Evolutionary conservation across 2,329 filamentous ascomycete genomes (phyloP), one percentile per base, ranked within the genome.

Genomic region (Phialophora expanda): DNA sequence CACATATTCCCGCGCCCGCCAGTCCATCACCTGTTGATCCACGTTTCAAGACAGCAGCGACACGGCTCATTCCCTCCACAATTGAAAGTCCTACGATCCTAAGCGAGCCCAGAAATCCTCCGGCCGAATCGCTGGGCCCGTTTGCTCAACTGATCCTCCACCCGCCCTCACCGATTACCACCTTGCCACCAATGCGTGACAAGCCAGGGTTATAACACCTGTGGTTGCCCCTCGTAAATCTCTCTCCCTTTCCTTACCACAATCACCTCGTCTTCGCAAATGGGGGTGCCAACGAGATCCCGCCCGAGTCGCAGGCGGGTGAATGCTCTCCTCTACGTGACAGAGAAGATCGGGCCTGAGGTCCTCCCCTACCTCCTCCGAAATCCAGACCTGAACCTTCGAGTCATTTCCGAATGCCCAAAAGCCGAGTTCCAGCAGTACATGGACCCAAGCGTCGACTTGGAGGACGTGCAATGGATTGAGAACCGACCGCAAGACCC

Each of bases 281-380:
- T 68, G 66, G 62, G 46, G 51, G 30, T 57, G 26, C 22, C 58
- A 11, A 22, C 58, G 26, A 56, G 34, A 55, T 38, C 65, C 44
- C 65, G 65, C 38, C 32, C 61, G 28, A 57, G 38, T 28, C 66
- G 70, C 28, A 62, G 69, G 50, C 69, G 67, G 57, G 67, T 72
- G 60, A 72, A 72, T 57, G 58, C 65, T 17, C 66, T 72, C 9
- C 65, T 70, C 34, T 72, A 62, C 58, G 46, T 71, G 48, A 72
- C 68, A 14, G 60, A 64, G 30, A 70, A 68, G 57, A 69, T 72
- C n/a, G 71, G 71, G 3, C 71, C 71, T n/a, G 66, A 72, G 50
- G 55, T 71, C 34, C 66, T 72, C 4, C 71, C 71, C 14, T 71
- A 67, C 55, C 68, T 72, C 54, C 44, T 71, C 12, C 69, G 71